Base-by-base conservation (phyloP, 78 protist species). In the Acrasis kona region DNA sequence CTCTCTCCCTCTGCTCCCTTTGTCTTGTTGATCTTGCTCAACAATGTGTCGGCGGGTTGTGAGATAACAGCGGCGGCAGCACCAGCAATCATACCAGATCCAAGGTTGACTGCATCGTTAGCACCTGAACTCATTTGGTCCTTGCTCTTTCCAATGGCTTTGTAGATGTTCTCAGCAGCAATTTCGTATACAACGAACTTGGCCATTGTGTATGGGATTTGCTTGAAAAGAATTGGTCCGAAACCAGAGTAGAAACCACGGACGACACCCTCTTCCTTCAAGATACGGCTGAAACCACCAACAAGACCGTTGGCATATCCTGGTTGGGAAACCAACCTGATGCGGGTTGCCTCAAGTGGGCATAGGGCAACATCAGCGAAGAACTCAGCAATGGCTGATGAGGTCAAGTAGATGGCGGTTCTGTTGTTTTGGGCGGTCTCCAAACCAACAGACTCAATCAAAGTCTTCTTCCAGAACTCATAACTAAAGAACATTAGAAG, bases 121-220 rank as follows among this genome's bases (percentile, higher is more conserved):
- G n/a, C n/a, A n/a, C n/a, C n/a, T n/a, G n/a, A n/a, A n/a, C n/a
- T n/a, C n/a, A n/a, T n/a, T n/a, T n/a, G n/a, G n/a, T n/a, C n/a
- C n/a, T n/a, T n/a, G n/a, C n/a, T n/a, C 37, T 38, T 29, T 75
- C 76, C 74, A 75, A 80, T 3, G 50, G 72, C 70, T 31, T 65
- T 35, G 65, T 79, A 64, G 19, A 89, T 5, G 38, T 70, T 40
- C 40, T 79, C 82, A 38, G 77, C 85, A 31, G 85, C 72, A n/a
- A 67, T 8, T 65, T 85, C 93, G 66, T 82, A 85, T 0, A 76
- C 79, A 6, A 72, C 79, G 68, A 89, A 89, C 81, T 89, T 84
- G 40, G 77, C 72, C 79, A 85, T 42, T 65, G 96, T 91, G 89
- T 92, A 95, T 3, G 96, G 98, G 75, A 95, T 88, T 74, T 95